A percentile compares a stretch with the other conserved stretches of the same genome.
Conservation (phyloP, 2,329 filamentous ascomycete genomes). For the Ophiocordyceps polyrhachis-furcata region DNA sequence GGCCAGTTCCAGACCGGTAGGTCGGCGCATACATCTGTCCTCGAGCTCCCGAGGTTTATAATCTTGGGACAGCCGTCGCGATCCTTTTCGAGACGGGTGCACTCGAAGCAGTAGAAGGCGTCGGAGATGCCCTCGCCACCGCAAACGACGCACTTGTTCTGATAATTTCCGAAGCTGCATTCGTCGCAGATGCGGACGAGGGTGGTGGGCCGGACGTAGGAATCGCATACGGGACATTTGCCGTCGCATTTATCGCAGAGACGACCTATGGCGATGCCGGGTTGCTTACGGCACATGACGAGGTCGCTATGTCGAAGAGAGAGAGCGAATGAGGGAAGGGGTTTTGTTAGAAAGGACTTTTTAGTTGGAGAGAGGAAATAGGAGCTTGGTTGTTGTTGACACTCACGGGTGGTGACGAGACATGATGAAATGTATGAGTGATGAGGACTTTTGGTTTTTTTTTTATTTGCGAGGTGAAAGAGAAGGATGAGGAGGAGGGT, state of each 20-base stretch:
- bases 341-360: background rate
- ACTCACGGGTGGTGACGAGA: slow-evolving; percentile 84
- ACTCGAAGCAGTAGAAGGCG: slow-evolving; percentile 99
- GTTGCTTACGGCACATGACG: slow-evolving; percentile 98
- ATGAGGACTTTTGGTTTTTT: background rate
- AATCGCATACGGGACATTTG: slow-evolving; percentile 98
- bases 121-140: slow-evolving; percentile 96
- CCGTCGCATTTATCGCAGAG: slow-evolving; percentile 99
- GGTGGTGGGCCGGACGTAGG: slow-evolving; percentile 93
- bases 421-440: slow-evolving; percentile 38
- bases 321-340: slow-evolving; percentile 1
- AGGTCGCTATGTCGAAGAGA: slow-evolving; percentile 45
- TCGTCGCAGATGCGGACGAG: slow-evolving; percentile 98
- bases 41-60: slow-evolving; percentile 87
- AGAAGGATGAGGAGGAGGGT: no score
- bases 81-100: slow-evolving; percentile 90
- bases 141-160: slow-evolving; percentile 99
- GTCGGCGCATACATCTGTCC: slow-evolving; percentile 56
- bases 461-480: no score
- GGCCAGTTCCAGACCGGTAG: no score
- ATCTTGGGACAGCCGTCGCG: slow-evolving; percentile 97
- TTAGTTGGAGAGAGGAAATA: background rate
- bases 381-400: no score
- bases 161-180: slow-evolving; percentile 98
- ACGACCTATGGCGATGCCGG: slow-evolving; percentile 92